These are phyloP conservation scores for Chlamydomonas incerta DNA, from an alignment of 139 green algal genomes.

Conservation along the genomic window DNA sequence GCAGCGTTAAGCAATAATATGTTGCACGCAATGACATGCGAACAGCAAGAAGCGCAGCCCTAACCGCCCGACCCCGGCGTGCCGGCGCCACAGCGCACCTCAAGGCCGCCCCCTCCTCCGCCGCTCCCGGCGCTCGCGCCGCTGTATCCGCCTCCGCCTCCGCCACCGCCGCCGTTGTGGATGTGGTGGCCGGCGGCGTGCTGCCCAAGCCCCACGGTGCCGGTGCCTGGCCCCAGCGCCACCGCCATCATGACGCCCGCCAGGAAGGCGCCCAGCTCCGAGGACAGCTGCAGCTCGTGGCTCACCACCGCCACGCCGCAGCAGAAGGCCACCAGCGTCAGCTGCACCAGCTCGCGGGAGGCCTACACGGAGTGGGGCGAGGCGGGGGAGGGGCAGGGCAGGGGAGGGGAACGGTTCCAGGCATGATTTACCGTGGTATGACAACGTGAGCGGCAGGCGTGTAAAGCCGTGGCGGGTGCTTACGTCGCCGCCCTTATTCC, in stretches of 20 bases:
- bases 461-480: no score
- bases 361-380: constrained; percentile 5
- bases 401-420: no score
- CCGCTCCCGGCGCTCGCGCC: neutral
- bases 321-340: constrained; percentile 86
- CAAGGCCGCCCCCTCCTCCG: neutral
- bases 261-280: constrained; percentile 95
- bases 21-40: no score
- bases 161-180: neutral
- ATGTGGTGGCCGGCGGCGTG: neutral
- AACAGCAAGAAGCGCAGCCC: no score
- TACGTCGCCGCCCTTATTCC: no score
- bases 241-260: constrained; percentile 68
- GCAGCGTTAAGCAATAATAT: no score
- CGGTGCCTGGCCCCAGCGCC: constrained; percentile 11
- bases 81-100: no score
- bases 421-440: no score
- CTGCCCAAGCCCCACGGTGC: neutral
- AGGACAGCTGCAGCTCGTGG: constrained; percentile 76
- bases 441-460: no score
- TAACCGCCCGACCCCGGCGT: no score
- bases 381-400: neutral
- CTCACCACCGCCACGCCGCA: constrained; percentile 72
- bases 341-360: constrained; percentile 85
- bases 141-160: neutral